Evolutionary conservation across 257 asterid genomes (phyloP), one percentile per base, ranked within the genome.

Genomic region (Dorcoceras hygrometricum): DNA sequence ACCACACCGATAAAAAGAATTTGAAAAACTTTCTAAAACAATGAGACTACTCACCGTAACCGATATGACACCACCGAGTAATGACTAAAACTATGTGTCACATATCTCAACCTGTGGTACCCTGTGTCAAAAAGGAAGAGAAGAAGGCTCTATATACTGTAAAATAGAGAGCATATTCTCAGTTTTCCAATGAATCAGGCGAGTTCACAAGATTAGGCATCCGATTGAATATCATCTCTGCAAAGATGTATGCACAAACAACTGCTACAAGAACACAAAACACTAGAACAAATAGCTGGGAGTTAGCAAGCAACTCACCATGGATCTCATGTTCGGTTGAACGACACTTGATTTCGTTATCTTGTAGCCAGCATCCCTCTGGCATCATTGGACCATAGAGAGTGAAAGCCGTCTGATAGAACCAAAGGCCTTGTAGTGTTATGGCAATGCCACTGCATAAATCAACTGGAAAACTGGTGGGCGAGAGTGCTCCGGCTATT

Each of bases 341-440:
- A 56, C 53, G 82, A 56, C 99, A 90, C 0, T 67, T 12, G 39
- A 94, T 63, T 26, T 76, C 79, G 19, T 83, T 78, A 63, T 55
- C 88, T 31, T 83, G 78, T 48, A 85, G 96, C 69, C 7, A 31
- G 66, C 99, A 94, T 12, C 95, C 96, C 0, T 83, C 76, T 2
- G 97, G 99, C 96, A 88, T 87, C 99, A 94, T 94, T 0, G 96
- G 79, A 23, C 99, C 96, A 11, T 94, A 94, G 23, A 94, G 93
- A 63, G 92, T 79, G 84, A 94, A 94, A 11, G 98, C 97, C 0
- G 98, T 94, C 64, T 94, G 99, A 43, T 91, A 94, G 88, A 90
- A 94, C 97, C 99, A 90, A 46, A 94, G 96, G 72, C 99, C 99
- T 78, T 94, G 99, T 23, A 94, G 96, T 0, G 95, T 81, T n/a